phyloP scores from a whole-genome alignment of 1,284 basidiomycete species.

The Ustilago trichophora region DNA sequence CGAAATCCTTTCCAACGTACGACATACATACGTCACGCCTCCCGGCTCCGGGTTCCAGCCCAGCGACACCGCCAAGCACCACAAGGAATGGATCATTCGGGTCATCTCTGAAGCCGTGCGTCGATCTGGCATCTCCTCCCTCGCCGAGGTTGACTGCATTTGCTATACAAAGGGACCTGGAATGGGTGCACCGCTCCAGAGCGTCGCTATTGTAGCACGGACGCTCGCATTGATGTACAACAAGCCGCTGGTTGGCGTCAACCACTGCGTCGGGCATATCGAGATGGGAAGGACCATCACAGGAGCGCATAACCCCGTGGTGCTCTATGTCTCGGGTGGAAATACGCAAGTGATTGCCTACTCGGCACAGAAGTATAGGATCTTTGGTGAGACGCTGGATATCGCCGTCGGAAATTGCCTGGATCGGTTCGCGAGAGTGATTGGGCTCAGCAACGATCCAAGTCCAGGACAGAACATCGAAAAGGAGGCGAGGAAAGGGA shows the following conservation, averaged over 20 bases:
- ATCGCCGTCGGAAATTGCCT: constrained; percentile 99
- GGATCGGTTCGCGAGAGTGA: constrained; percentile 95
- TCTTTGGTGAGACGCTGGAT: constrained; percentile 98
- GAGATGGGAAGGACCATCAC: constrained; percentile 98
- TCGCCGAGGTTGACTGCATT: constrained; percentile 88
- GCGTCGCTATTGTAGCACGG: constrained; percentile 92
- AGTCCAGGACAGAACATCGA: constrained; percentile 99
- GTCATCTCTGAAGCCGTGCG: constrained; percentile 84
- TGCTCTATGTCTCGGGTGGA: constrained; percentile 97
- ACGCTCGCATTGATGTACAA: constrained; percentile 86
- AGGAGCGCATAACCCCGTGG: constrained; percentile 91
- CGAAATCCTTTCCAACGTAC: constrained; percentile 71
- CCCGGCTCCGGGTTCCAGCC: constrained; percentile 97
- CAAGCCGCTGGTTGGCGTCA: constrained; percentile 94
- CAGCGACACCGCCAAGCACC: constrained; percentile 91
- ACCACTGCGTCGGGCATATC: constrained; percentile 97
- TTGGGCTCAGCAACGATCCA: constrained; percentile 93
- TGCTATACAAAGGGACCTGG: constrained; percentile 99
- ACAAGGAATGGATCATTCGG: constrained; percentile 87
- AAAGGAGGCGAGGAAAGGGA: constrained; percentile 86
- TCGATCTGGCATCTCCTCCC: constrained; percentile 74
- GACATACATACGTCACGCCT: constrained; percentile 98
- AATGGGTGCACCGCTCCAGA: constrained; percentile 96
- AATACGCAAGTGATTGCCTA: constrained; percentile 99
- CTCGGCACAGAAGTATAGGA: constrained; percentile 89